Base-by-base conservation (phyloP, 2,329 filamentous ascomycete species). In the Aspergillus sp. region DNA sequence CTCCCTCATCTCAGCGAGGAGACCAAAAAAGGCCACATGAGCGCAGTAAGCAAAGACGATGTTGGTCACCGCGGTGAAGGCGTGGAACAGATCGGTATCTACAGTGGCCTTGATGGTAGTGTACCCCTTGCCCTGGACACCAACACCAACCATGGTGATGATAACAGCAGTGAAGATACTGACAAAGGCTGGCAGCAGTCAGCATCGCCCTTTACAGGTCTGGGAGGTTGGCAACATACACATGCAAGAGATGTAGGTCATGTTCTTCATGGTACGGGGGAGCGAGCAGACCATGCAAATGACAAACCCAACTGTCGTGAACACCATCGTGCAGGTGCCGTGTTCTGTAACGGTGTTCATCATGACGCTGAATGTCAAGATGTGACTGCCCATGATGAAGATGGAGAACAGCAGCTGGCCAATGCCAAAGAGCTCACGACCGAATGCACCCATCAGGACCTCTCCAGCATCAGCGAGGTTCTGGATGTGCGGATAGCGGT, bases 381-480 rank as follows among this genome's bases (percentile, higher is more conserved):
- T 79, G 73, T 90, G 88, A 11, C 86, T 87, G 39, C 81, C 86
- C 70, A 87, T 84, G 61, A 88, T 82, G 73, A 90, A 88, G 59
- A 87, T 74, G 39, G 89, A 76, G 69, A 89, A 83, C 14, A 89
- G 71, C 6, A 81, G 72, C 63, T 87, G 86, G 62, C 82, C 85
- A 57, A 76, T 72, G n/a, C 84, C 85, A 37, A 88, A 77, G 27
- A 90, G 59, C 68, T 87, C 84, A 59, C 84, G 82, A 1, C 84
- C 86, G 31, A 83, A 74, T 11, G 72, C 73, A n/a, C 88, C 88
- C 61, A 81, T 76, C 52, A 90, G 77, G 53, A 89, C 75, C 27
- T 79, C 74, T 1, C 86, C 87, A 17, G 84, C 87, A 65, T 90
- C 87, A 23, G 85, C 84, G 65, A 89, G 88, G 68, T 83, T 84